These are phyloP conservation scores for Adiantum capillusveneris DNA, from an alignment of 75 land plant species.

Conservation along the genomic window DNA sequence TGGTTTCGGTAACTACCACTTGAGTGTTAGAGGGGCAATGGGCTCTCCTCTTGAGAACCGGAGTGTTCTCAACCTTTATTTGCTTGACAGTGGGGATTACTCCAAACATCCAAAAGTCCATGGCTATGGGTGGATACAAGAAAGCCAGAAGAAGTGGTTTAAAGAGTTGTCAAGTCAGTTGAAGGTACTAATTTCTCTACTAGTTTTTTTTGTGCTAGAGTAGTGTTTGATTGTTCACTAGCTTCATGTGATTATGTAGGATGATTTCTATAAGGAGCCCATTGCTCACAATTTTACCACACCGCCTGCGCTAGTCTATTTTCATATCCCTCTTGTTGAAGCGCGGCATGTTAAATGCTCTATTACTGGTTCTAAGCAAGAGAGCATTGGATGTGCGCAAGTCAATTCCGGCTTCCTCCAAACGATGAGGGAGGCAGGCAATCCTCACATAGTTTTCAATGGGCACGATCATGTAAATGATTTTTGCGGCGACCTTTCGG, in stretches of 20 bases:
- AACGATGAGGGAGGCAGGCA: conserved; percentile 64
- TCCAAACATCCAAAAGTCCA: conserved; percentile 35
- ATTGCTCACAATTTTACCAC: conserved; percentile 39
- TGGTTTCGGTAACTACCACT: conserved; percentile 85
- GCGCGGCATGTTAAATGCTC: conserved; percentile 22
- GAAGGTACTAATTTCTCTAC: conserved; percentile 36
- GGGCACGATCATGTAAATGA: conserved; percentile 97
- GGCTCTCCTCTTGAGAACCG: conserved; percentile 53
- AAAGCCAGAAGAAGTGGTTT: conserved; percentile 80
- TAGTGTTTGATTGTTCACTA: too few relatives aligned
- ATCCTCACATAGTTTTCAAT: conserved; percentile 73
- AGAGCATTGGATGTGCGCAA: conserved; percentile 48
- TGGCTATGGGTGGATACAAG: conserved; percentile 85
- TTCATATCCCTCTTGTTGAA: conserved; percentile 92
- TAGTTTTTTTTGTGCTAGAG: conserved; percentile 15
- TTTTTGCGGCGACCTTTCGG: conserved; percentile 67
- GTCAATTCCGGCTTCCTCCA: conserved; percentile 83
- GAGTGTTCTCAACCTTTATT: conserved; percentile 67
- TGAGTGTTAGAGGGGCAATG: conserved; percentile 54
- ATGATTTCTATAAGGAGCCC: not conserved
- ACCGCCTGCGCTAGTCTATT: conserved; percentile 73
- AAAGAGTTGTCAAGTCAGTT: conserved; percentile 31
- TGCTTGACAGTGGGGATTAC: conserved; percentile 88
- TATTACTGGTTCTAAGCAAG: conserved; percentile 64
- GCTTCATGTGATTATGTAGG: not conserved